A percentile compares a stretch with the other conserved stretches of the same genome.
Conservation (phyloP, 805 yeast species). For the Alloascoidea africana region DNA sequence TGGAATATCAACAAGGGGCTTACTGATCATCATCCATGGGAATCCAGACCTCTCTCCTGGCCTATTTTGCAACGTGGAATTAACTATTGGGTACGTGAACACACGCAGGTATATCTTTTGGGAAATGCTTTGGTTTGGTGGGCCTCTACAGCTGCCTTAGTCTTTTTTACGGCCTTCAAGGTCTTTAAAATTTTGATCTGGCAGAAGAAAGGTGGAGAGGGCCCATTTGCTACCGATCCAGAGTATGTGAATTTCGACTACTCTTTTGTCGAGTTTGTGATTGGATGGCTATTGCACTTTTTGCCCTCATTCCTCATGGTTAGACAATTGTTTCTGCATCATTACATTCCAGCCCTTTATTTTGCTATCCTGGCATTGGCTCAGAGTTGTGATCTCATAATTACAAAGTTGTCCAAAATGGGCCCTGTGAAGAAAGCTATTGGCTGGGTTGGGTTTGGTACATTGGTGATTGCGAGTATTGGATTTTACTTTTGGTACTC, state of each 20-base stretch:
- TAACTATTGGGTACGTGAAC: constrained; percentile 32
- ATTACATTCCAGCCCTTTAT: constrained; percentile 84
- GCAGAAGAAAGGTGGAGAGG: constrained; percentile 21
- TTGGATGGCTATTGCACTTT: constrained; percentile 46
- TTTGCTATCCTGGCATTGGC: constrained; percentile 70
- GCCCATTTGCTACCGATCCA: constrained; percentile 14
- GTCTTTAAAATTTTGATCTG: constrained; percentile 17
- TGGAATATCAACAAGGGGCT: constrained; percentile 30
- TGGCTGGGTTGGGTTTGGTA: constrained; percentile 28
- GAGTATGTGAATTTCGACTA: constrained; percentile 17
- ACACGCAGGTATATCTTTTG: constrained; percentile 34
- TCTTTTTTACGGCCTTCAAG: constrained; percentile 13
- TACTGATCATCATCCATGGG: constrained; percentile 31
- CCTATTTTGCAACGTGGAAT: constrained; percentile 44
- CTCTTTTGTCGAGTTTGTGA: constrained; percentile 24
- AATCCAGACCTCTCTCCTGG: constrained; percentile 51
- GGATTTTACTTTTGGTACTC: constrained; percentile 46
- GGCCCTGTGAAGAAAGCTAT: constrained; percentile 25
- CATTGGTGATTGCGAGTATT: constrained; percentile 32
- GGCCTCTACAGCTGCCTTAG: constrained; percentile 21
- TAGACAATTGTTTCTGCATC: constrained; percentile 87
- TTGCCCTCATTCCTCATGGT: constrained; percentile 67
- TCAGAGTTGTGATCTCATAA: constrained; percentile 28
- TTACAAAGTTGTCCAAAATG: constrained; percentile 9
- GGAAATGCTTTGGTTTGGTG: constrained; percentile 54